Conservation (phyloP, 2,329 filamentous ascomycete genomes). For the Calonectria hongkongensis region DNA sequence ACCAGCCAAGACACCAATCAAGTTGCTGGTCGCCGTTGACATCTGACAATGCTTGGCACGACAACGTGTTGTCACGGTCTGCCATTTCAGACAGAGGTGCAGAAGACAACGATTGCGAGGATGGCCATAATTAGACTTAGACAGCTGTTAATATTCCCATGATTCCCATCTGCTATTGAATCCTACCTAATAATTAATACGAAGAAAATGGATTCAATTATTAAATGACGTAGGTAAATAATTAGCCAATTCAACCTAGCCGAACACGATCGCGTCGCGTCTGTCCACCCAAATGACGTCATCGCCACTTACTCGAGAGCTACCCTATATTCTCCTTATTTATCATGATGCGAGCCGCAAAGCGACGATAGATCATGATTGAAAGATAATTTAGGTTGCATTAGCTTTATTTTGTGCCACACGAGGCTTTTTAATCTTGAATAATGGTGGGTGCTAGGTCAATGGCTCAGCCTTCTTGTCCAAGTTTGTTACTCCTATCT, state of each 20-base stretch:
- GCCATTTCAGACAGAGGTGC: background rate
- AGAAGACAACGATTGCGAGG: background rate
- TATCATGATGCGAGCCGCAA: background rate
- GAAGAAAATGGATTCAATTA: too few species aligned
- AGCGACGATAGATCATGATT: too few species aligned
- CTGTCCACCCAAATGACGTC: background rate
- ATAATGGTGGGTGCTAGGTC: background rate
- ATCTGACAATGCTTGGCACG: background rate
- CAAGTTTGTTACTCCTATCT: background rate
- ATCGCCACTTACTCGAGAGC: background rate
- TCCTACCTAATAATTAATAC: too few species aligned
- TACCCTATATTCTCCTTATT: constrained; percentile 2
- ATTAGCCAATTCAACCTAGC: background rate
- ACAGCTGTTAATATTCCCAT: too few species aligned
- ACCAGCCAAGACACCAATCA: background rate
- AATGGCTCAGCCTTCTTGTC: background rate
- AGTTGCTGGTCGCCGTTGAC: constrained; percentile 3
- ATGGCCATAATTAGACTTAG: too few species aligned
- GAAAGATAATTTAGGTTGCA: background rate
- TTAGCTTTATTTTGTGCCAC: background rate
- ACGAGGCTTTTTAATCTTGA: background rate
- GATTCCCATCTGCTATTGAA: too few species aligned
- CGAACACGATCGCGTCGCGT: background rate
- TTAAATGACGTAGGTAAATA: background rate
- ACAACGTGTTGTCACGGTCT: background rate